Base-by-base conservation (phyloP, 2,329 filamentous ascomycete species). In the Clonostachys byssicola region DNA sequence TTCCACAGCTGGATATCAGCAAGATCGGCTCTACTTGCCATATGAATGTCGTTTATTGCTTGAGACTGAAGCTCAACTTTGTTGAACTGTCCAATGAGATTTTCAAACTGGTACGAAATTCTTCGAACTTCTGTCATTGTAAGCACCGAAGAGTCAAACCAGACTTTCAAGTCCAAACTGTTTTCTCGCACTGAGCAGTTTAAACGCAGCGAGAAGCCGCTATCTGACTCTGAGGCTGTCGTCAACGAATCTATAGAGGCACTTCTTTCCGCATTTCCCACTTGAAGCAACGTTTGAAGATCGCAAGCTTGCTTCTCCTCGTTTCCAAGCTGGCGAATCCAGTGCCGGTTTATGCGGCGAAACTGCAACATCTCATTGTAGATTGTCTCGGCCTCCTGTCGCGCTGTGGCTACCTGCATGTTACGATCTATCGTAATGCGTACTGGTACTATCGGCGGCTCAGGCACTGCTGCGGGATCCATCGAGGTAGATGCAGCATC, bases 391-490 rank as follows among this genome's bases (percentile, higher is more conserved):
- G 35, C 35, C 18, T 20, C 18, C 35, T 38, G 13, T 13, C 12
- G 35, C 35, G 50, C 46, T 2, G 53, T 46, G 0, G 44, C 16
- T 2, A 57, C 52, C 1, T 20, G 44, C 9, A 48, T n/a, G 6
- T 14, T 47, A 44, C 33, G 14, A 12, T 42, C 30, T 16, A 42
- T 13, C 6, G 16, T 35, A n/a, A 47, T 16, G 35, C 54, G 50
- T 5, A 59, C 30, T 5, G 56, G 58, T 1, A 60, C 51, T 51
- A 10, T 52, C 52, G 1, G 42, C 18, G 9, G 60, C 40, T 1
- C 50, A 46, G 2, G 51, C 52, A 13, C 54, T 50, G 5, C 57
- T 49, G 6, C 58, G 58, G 2, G 51, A 53, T 1, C 55, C 43
- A 5, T 53, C 40, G 7, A 23, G 18, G 18, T 20, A 20, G 18